Evolutionary conservation across 768 basidiomycete genomes (phyloP).

Genomic region (Russula foetens): DNA sequence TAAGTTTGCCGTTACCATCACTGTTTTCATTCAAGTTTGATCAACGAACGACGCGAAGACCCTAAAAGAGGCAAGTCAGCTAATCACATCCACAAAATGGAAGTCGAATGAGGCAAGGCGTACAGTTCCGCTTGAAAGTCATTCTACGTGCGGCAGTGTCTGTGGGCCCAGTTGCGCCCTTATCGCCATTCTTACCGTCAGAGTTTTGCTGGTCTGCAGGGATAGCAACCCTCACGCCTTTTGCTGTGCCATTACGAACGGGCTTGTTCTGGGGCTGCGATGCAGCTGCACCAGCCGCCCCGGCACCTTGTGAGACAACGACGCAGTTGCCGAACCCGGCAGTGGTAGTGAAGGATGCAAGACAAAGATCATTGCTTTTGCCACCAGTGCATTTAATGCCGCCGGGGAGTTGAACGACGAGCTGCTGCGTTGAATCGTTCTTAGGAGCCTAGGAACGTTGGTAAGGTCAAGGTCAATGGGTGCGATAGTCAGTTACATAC

Average conservation of each 20-base stretch:
- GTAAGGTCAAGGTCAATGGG: not conserved
- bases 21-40: not conserved
- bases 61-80: not conserved
- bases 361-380: conserved; percentile 34
- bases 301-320: conserved; percentile 32
- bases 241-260: not conserved
- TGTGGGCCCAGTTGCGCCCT: not conserved
- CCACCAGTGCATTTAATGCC: conserved; percentile 47
- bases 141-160: not conserved
- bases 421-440: conserved; percentile 30
- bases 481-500: conserved; percentile 27
- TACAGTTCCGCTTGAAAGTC: not conserved
- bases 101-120: not conserved
- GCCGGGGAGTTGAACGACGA: conserved; percentile 39
- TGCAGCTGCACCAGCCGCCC: not conserved
- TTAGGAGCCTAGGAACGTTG: conserved; percentile 31
- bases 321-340: conserved; percentile 50
- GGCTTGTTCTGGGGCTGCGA: not conserved
- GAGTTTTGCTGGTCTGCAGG: not conserved
- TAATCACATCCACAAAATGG: not conserved
- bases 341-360: conserved; percentile 42
- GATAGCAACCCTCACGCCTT: not conserved
- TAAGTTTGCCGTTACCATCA: too few relatives aligned
- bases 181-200: not conserved
- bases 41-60: conserved; percentile 5